Percentiles rank a stretch among this genome's conserved stretches.
phyloP scores from a whole-genome alignment of 768 basidiomycete species.

The Leccinellum luteum region DNA sequence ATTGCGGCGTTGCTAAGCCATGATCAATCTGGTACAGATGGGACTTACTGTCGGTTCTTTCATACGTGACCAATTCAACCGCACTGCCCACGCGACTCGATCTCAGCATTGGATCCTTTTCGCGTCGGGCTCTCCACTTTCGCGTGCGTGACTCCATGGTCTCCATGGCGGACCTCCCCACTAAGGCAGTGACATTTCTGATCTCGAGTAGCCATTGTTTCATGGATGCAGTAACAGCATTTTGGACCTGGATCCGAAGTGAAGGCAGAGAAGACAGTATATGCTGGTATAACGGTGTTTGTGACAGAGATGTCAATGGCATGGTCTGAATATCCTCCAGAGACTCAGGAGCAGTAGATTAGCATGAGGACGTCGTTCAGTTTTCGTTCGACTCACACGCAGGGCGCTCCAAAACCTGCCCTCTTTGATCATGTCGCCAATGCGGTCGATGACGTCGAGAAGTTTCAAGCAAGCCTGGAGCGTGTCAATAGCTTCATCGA shows the following conservation, averaged over 20 bases:
- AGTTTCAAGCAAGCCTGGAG: conserved; percentile 90
- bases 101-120: conserved; percentile 78
- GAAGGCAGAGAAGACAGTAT: conserved; percentile 91
- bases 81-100: conserved; percentile 84
- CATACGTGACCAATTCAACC: conserved; percentile 88
- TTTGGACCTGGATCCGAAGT: conserved; percentile 83
- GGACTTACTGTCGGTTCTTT: conserved; percentile 88
- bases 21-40: not conserved
- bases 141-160: conserved; percentile 82
- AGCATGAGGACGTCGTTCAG: conserved; percentile 27
- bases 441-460: conserved; percentile 88
- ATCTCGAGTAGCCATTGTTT: conserved; percentile 98
- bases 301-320: conserved; percentile 83
- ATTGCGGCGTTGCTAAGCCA: conserved; percentile 10
- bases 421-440: conserved; percentile 89
- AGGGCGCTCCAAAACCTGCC: conserved; percentile 97
- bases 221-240: conserved; percentile 90
- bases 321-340: conserved; percentile 93
- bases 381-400: conserved; percentile 56
- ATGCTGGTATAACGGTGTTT: conserved; percentile 91
- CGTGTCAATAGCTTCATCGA: conserved; percentile 96
- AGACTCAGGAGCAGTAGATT: conserved; percentile 54
- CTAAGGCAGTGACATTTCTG: conserved; percentile 79
- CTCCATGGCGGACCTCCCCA: conserved; percentile 86
- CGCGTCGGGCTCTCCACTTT: conserved; percentile 80